Evolutionary conservation across 108 stramenopile species (phyloP).

Genomic region (Craspedostauros australis): DNA sequence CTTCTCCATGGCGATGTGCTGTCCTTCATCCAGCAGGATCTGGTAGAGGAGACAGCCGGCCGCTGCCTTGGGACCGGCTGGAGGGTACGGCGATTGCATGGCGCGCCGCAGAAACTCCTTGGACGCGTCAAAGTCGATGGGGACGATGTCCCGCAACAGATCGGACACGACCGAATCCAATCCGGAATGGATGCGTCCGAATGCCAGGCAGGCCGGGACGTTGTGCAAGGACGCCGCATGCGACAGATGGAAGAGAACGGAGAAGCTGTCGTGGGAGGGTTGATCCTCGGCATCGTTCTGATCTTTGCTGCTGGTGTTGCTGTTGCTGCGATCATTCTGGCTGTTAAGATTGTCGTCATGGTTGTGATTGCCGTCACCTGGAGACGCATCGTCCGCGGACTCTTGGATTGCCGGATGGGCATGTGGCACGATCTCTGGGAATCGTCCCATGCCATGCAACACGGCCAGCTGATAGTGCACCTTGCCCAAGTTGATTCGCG

Average conservation of each 20-base stretch:
- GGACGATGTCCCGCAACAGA: slow-evolving; percentile 41
- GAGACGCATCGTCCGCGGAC: not conserved
- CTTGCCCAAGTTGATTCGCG: slow-evolving; percentile 50
- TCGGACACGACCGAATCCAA: slow-evolving; percentile 47
- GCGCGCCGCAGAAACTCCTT: slow-evolving; percentile 53
- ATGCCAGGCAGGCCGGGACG: slow-evolving; percentile 54
- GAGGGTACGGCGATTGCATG: slow-evolving; percentile 25
- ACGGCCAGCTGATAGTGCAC: slow-evolving; percentile 72
- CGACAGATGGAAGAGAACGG: slow-evolving; percentile 61
- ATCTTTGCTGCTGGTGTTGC: not conserved
- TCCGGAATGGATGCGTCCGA: slow-evolving; percentile 55
- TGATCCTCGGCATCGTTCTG: slow-evolving; percentile 14
- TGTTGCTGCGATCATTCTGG: not conserved
- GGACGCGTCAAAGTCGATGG: slow-evolving; percentile 58
- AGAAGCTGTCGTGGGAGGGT: slow-evolving; percentile 53
- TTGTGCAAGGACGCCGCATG: slow-evolving; percentile 52
- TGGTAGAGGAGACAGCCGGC: slow-evolving; percentile 70
- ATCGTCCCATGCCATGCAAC: slow-evolving; percentile 59
- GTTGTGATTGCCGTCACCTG: too few species aligned
- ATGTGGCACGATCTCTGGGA: slow-evolving; percentile 50
- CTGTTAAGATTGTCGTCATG: too few species aligned
- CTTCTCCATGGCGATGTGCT: too few species aligned
- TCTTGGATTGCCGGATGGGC: too few species aligned
- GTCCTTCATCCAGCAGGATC: slow-evolving; percentile 50
- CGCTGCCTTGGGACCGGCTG: slow-evolving; percentile 45